A percentile compares a stretch with the other conserved stretches of the same genome.
These are phyloP conservation scores for Didymella pomorum DNA, from an alignment of 2,329 filamentous ascomycete genomes.

Conservation along the genomic window DNA sequence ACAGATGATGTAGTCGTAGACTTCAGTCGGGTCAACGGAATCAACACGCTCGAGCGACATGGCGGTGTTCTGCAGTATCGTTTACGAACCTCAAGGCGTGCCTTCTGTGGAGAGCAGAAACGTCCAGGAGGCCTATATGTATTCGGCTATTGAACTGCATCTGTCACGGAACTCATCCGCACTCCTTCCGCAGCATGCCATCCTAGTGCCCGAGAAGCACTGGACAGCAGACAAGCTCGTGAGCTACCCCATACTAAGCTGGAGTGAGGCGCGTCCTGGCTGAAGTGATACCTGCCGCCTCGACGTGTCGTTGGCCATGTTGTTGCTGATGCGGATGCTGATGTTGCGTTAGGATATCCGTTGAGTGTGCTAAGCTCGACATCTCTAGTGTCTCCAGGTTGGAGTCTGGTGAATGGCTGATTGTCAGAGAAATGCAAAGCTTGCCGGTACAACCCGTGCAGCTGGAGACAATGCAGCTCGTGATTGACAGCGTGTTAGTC, in stretches of 20 bases:
- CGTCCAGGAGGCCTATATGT: constrained; percentile 11
- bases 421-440: background rate
- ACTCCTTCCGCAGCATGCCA: constrained; percentile 9
- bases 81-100: background rate
- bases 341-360: background rate
- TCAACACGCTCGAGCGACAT: constrained; percentile 34
- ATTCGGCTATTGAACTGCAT: background rate
- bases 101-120: background rate
- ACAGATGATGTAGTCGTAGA: constrained; percentile 41
- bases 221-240: background rate
- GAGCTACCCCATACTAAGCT: background rate
- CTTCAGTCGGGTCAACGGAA: constrained; percentile 28
- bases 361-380: background rate
- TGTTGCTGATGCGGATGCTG: background rate
- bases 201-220: constrained; percentile 4
- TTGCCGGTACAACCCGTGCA: background rate
- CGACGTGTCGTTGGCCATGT: background rate
- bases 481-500: background rate
- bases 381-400: background rate
- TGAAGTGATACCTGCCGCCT: background rate
- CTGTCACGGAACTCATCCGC: constrained; percentile 21
- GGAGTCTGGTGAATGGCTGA: background rate
- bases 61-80: background rate
- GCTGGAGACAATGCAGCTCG: background rate
- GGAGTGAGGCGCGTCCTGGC: background rate